phyloP scores from a whole-genome alignment of 371 early-diverging fungal species.

The Mortierella sp. region DNA sequence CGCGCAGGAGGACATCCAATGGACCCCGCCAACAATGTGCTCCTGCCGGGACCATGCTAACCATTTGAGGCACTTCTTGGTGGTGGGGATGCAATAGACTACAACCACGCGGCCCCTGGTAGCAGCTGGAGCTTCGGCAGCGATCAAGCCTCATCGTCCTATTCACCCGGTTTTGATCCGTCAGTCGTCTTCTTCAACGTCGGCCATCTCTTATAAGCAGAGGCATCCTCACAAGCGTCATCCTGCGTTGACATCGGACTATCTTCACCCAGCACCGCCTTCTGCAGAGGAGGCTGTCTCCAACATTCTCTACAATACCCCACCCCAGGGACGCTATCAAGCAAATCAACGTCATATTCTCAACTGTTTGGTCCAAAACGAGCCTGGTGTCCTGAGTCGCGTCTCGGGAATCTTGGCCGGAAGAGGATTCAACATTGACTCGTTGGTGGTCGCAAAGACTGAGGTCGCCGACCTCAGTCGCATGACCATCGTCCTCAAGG shows the following conservation, averaged over 20 bases:
- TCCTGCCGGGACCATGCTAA: slow-evolving; percentile 8
- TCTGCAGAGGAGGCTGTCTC: slow-evolving; percentile 88
- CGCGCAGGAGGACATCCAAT: neutral
- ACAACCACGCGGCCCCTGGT: neutral
- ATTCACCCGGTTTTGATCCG: slow-evolving; percentile 26
- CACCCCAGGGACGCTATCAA: slow-evolving; percentile 61
- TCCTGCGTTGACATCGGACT: slow-evolving; percentile 57
- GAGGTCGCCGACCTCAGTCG: slow-evolving; percentile 92
- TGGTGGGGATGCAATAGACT: neutral
- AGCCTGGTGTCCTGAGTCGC: slow-evolving; percentile 94
- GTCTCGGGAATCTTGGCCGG: slow-evolving; percentile 95
- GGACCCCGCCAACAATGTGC: neutral
- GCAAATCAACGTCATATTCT: slow-evolving; percentile 81
- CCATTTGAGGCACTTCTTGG: slow-evolving; percentile 9
- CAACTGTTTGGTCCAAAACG: slow-evolving; percentile 94
- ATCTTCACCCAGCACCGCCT: slow-evolving; percentile 47
- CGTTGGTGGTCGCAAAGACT: slow-evolving; percentile 93
- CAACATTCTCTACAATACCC: slow-evolving; percentile 94
- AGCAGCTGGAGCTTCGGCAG: slow-evolving; percentile 9
- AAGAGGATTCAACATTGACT: slow-evolving; percentile 96
- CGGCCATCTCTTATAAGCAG: slow-evolving; percentile 67
- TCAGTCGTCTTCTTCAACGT: slow-evolving; percentile 61
- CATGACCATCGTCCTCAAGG: slow-evolving; percentile 95
- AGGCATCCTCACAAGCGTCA: slow-evolving; percentile 67
- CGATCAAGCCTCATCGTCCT: slow-evolving; percentile 16